These are phyloP conservation scores for Marsdenia floribunda DNA, from an alignment of 257 asterid genomes.

Conservation along the genomic window DNA sequence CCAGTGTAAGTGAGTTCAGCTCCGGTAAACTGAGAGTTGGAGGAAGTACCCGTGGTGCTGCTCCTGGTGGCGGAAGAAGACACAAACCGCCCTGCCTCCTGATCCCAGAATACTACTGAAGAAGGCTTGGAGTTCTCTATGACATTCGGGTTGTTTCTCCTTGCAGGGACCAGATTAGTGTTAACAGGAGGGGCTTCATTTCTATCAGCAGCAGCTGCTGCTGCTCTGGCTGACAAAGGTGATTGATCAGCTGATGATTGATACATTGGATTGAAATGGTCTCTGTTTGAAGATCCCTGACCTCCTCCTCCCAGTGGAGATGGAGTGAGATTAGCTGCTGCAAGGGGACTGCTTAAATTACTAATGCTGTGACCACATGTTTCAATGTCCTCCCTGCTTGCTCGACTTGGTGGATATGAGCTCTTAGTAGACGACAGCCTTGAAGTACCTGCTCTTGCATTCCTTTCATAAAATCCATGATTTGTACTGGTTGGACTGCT, in stretches of 20 bases:
- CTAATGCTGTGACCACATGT: slow-evolving; percentile 63
- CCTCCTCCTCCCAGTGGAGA: slow-evolving; percentile 44
- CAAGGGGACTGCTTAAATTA: slow-evolving; percentile 78
- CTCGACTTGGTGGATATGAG: slow-evolving; percentile 73
- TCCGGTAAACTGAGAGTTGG: slow-evolving; percentile 35
- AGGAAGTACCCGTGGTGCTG: slow-evolving; percentile 39
- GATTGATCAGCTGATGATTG: slow-evolving; percentile 49
- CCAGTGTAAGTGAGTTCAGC: slow-evolving; percentile 81
- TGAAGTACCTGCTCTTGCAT: slow-evolving; percentile 52
- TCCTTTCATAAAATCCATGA: slow-evolving; percentile 49
- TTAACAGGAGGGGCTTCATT: slow-evolving; percentile 21
- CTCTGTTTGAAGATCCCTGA: slow-evolving; percentile 39
- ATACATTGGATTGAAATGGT: slow-evolving; percentile 64
- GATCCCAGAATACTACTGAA: slow-evolving; percentile 62
- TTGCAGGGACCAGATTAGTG: slow-evolving; percentile 16
- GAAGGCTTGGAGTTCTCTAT: slow-evolving; percentile 49
- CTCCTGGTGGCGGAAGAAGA: slow-evolving; percentile 51
- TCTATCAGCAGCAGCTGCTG: slow-evolving; percentile 15
- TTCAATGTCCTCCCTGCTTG: slow-evolving; percentile 76
- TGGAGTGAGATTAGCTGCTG: slow-evolving; percentile 48
- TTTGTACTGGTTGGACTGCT: slow-evolving; percentile 72
- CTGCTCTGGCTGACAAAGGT: slow-evolving; percentile 42
- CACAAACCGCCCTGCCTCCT: slow-evolving; percentile 70
- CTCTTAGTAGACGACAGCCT: slow-evolving; percentile 57
- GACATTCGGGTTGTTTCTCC: slow-evolving; percentile 32